Base-by-base conservation (phyloP, 495 filamentous ascomycete genomes). In the Annulohypoxylon stygium region DNA sequence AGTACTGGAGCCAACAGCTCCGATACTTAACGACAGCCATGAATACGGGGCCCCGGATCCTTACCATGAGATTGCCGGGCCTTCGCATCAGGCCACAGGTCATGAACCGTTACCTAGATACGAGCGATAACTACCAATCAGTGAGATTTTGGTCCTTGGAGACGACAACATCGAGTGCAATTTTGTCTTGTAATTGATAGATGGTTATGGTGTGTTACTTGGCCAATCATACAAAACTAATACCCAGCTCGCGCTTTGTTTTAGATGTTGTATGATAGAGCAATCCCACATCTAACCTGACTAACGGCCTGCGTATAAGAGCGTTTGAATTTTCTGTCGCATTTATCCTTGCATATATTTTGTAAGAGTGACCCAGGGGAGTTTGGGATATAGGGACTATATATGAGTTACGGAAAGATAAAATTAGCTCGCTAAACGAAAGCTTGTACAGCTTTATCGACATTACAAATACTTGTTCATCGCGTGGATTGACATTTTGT, bases 21-120 rank as follows among this genome's bases (percentile, higher is more conserved):
- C 93, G 0, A 81, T 88, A 18, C 81, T 94, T 39, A 78, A 84
- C 67, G 90, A 93, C 34, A 89, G 90, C 9, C 89, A 90, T 18
- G 86, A 90, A 18, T 84, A 88, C 64, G 81, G 76, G 12, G 39
- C 45, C 26, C 68, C 74, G 70, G 82, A 79, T 63, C 45, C 76
- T 14, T 83, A 83, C 43, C 73, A 76, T 23, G 60, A 62, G 25
- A 73, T 78, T 8, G 66, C 67, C 16, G 77, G 69, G 3, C 25
- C 71, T 30, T 77, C 78, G 8, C 51, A 66, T n/a, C 62, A 61
- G 45, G 18, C 45, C 58, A 16, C 45, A 53, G 18, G 59, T 18
- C 70, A 54, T 18, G 85, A 87, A 70, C 81, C 75, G 16, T 75
- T 87, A 58, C 86, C 86, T 8, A 79, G 64, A 64, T 85, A 85